phyloP scores from a whole-genome alignment of 2,329 filamentous ascomycete genomes.

The Talaromyces sp. region DNA sequence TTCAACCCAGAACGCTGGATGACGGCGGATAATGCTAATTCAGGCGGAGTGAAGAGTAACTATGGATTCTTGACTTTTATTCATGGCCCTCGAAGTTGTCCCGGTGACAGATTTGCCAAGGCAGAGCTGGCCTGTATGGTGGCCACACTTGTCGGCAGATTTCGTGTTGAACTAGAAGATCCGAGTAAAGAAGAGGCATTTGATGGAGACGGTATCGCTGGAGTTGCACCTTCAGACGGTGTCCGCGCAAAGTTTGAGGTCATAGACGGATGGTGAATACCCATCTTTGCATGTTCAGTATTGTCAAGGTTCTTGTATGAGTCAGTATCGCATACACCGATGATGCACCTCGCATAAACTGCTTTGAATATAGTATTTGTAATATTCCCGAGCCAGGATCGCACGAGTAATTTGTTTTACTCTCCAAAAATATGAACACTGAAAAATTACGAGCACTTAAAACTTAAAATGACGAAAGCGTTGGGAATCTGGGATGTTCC shows the following conservation, averaged over 20 bases:
- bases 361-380: background rate
- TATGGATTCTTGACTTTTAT: slow-evolving; percentile 8
- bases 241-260: slow-evolving; percentile 62
- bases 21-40: slow-evolving; percentile 28
- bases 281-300: background rate
- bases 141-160: slow-evolving; percentile 69
- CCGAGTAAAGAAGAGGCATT: slow-evolving; percentile 48
- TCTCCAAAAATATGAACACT: background rate
- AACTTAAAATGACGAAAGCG: background rate
- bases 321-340: background rate
- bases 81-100: slow-evolving; percentile 71
- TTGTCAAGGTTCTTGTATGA: background rate
- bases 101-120: slow-evolving; percentile 73
- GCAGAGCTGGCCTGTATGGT: slow-evolving; percentile 80
- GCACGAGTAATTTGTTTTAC: background rate
- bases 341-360: background rate
- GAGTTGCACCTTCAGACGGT: slow-evolving; percentile 62
- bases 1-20: slow-evolving; percentile 84
- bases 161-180: slow-evolving; percentile 62
- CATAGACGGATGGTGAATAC: slow-evolving; percentile 26
- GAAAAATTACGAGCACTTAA: background rate
- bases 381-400: background rate
- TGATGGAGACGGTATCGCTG: slow-evolving; percentile 64
- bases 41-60: slow-evolving; percentile 57
- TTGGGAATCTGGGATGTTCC: background rate